Base-by-base conservation (phyloP, 768 basidiomycete genomes). In the Macrocybe gigantea region DNA sequence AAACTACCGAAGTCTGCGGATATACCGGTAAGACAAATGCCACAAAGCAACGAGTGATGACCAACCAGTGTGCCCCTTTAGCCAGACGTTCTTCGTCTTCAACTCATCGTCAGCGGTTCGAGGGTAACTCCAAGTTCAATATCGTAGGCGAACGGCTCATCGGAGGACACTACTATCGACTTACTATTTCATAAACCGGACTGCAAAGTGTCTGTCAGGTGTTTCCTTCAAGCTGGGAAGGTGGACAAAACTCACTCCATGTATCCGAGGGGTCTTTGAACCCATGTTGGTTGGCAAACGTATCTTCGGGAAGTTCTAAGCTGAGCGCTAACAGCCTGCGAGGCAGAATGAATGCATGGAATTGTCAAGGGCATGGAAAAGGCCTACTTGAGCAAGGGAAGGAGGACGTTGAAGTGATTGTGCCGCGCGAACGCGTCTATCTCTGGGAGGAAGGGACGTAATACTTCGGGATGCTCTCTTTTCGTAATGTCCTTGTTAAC, bases 51-150 rank as follows among this genome's bases (percentile, higher is more conserved):
- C 29, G n/a, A 5, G 35, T 15, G 7, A 44, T 12, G 14, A 37
- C 46, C 4, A 49, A 69, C 73, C 73, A 7, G 69, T 72, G 44
- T 75, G 74, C 1, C 74, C 74, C 50, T 75, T 75, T 31, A 75
- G 55, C 73, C 73, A 75, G 3, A 75, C 67, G 41, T 71, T 62
- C 13, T 69, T 69, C 0, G 69, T 60, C 37, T 65, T 64, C 29
- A 50, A 43, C 49, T 75, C 75, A 5, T 74, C 72, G 12, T 72
- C 71, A 22, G 63, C 54, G 6, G 61, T 58, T 29, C 70, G 67
- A 5, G 68, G 70, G 50, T 66, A 70, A 54, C 73, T 73, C 35
- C 9, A 40, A 36, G 31, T 48, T 30, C 31, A 22, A 51, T 11
- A 36, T 15, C 22, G 4, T 22, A 4, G 22, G 22, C 22, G 22